phyloP scores from a whole-genome alignment of 177 flowering plant genomes.

The Vitis hybrid region DNA sequence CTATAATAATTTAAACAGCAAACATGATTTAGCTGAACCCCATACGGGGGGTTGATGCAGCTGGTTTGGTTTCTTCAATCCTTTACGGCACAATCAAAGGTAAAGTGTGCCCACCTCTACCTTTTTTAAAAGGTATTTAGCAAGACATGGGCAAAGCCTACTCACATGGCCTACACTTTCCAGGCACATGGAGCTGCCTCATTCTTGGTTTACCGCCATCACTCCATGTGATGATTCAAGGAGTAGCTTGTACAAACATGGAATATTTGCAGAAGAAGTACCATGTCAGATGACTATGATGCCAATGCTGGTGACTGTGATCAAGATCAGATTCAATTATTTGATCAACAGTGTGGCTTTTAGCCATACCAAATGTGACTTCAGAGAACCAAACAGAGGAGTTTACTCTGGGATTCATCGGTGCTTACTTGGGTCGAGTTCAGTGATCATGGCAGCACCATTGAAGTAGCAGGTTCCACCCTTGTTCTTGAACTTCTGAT shows the following conservation, averaged over 20 bases:
- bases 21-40: neutral
- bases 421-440: constrained; percentile 50
- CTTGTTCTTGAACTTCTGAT: constrained; percentile 41
- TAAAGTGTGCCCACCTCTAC: neutral
- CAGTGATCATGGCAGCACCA: constrained; percentile 45
- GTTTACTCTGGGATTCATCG: no score
- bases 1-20: no score
- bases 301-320: no score
- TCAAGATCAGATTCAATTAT: no score
- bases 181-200: neutral
- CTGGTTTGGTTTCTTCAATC: neutral
- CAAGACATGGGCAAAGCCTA: neutral
- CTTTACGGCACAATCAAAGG: neutral
- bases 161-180: constrained; percentile 9
- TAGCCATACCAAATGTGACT: no score
- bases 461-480: constrained; percentile 57
- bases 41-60: neutral
- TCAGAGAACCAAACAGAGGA: no score
- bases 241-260: no score
- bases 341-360: no score
- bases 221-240: neutral
- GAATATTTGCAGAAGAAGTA: no score
- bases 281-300: no score
- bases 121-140: neutral
- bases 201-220: neutral